These are phyloP conservation scores for Penstemon barbatus DNA, from an alignment of 257 asterid genomes.

Conservation along the genomic window DNA sequence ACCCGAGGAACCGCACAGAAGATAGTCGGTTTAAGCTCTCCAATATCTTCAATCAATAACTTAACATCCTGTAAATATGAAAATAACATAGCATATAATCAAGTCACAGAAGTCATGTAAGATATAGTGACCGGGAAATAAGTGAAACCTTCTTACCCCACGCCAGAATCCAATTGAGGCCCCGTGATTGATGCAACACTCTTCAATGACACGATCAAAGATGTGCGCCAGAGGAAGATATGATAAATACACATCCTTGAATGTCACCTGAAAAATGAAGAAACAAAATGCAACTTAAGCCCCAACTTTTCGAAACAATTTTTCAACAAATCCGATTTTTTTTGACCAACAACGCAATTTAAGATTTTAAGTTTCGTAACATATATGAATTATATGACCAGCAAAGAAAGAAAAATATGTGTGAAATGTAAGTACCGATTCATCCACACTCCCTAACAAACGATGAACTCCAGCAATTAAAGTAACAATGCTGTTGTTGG, in stretches of 20 bases:
- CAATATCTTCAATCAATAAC: slow-evolving; percentile 82
- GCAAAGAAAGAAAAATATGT: slow-evolving; percentile 15
- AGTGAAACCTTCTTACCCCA: slow-evolving; percentile 63
- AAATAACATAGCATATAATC: slow-evolving; percentile 23
- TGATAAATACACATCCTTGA: slow-evolving; percentile 72
- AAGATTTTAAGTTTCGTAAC: slow-evolving; percentile 1
- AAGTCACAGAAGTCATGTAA: slow-evolving; percentile 1
- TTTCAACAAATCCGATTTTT: slow-evolving; percentile 15
- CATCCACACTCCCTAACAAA: slow-evolving; percentile 62
- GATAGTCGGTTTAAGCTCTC: slow-evolving; percentile 80
- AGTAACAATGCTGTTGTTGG: slow-evolving; percentile 81
- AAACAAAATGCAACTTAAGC: slow-evolving; percentile 15
- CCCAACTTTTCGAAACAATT: slow-evolving; percentile 24
- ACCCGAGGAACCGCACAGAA: slow-evolving; percentile 99
- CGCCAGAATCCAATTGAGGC: slow-evolving; percentile 99
- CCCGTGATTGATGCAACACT: slow-evolving; percentile 70
- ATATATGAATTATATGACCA: not conserved
- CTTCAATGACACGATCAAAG: slow-evolving; percentile 93
- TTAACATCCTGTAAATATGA: slow-evolving; percentile 69
- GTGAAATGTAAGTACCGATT: slow-evolving; percentile 49
- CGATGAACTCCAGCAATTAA: slow-evolving; percentile 75
- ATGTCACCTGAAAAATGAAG: slow-evolving; percentile 55
- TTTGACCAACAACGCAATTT: not conserved
- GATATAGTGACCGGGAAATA: slow-evolving; percentile 6
- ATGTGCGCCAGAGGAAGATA: slow-evolving; percentile 98